Evolutionary conservation across 805 yeast genomes (phyloP), one percentile per base, ranked within the genome.

Genomic region (Candida qinlingensis): DNA sequence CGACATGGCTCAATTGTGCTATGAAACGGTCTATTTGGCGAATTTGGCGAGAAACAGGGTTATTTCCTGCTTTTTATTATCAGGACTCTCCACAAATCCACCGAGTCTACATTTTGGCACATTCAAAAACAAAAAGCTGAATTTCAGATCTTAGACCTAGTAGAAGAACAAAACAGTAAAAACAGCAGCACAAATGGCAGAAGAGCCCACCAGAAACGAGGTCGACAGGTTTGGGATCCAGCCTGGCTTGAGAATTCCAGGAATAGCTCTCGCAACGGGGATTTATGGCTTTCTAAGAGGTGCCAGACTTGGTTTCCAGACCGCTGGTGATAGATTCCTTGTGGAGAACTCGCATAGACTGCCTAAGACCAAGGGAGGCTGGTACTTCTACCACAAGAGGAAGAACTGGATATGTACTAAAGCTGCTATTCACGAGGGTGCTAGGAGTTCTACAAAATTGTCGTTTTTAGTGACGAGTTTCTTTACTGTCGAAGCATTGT

Each of bases 381-480:
- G 96, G 96, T 88, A 85, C 60, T 85, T 83, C 62, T 88, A 88
- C 65, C 94, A 88, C 66, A 87, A 85, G 66, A 75, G 88, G 53
- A 88, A 87, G 68, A 85, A 86, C 65, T 85, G 86, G 63, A 85
- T 84, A 31, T 79, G 87, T 66, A 64, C 85, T 35, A 71, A 76
- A 49, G 70, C 71, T 29, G 87, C 87, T 1, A 66, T 79, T 53
- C 68, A 67, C 19, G 46, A 55, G 7, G 90, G 84, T 0, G 55
- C 74, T n/a, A 63, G 58, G 36, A 69, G 69, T 8, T 75, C 72
- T 46, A 53, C 56, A 13, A 75, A 72, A 56, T 69, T 73, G 45
- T 68, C 80, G 1, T 40, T 63, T 0, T 70, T 78, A 2, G 76
- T 80, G 3, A 68, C 75, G 0, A 57, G 72, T 5, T 74, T 80